Conservation (phyloP, 2,329 filamentous ascomycete species). For the Alternaria longipes region DNA sequence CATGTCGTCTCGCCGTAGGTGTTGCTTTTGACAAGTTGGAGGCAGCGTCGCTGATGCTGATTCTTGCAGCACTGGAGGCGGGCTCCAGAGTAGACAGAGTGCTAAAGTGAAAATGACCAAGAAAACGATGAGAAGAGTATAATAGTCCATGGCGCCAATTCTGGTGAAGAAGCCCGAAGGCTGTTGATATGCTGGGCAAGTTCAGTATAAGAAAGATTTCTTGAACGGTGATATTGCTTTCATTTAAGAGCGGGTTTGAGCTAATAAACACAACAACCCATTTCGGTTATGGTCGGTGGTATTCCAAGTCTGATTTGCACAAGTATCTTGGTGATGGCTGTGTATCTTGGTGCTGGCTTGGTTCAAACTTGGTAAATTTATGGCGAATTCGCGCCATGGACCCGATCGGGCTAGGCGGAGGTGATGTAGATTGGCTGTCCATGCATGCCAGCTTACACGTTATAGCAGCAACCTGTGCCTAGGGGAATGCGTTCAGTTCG, state of each 20-base stretch:
- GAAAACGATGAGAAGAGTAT: neutral
- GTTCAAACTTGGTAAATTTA: neutral
- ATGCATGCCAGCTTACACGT: neutral
- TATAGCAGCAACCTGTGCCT: no score
- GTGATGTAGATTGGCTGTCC: neutral
- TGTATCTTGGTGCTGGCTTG: neutral
- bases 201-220: no score
- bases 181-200: no score
- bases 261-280: no score
- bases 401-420: neutral
- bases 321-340: slow-evolving; percentile 2
- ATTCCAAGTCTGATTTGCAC: neutral
- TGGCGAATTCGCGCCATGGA: neutral
- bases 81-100: neutral
- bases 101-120: neutral
- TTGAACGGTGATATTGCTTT: no score
- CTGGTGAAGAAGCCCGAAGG: no score
- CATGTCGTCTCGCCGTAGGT: no score
- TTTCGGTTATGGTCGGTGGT: neutral
- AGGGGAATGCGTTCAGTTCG: neutral
- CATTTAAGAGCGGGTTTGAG: no score
- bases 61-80: neutral
- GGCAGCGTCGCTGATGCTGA: no score
- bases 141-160: no score
- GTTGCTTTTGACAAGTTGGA: neutral